Conservation (phyloP, 495 filamentous ascomycete species). For the Aspergillus steynii region DNA sequence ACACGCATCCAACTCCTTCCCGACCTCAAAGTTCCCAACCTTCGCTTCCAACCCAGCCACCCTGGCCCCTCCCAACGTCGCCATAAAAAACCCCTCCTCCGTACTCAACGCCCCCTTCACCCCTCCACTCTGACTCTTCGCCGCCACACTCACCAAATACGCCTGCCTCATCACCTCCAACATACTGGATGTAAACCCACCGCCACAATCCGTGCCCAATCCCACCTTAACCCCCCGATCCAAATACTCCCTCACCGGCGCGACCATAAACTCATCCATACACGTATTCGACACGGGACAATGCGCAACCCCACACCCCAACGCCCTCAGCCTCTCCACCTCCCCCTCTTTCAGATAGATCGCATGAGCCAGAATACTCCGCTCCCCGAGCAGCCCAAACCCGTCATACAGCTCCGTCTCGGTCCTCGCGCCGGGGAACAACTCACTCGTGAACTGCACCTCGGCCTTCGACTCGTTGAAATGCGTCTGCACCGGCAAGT, state of each 20-base stretch:
- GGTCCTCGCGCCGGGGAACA: conserved; percentile 53
- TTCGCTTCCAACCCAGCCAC: conserved; percentile 56
- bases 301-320: conserved; percentile 59
- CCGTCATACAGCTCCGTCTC: conserved; percentile 58
- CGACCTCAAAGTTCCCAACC: conserved; percentile 59
- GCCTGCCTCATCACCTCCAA: conserved; percentile 59
- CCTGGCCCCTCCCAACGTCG: conserved; percentile 62
- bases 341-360: conserved; percentile 59
- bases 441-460: conserved; percentile 46
- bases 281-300: conserved; percentile 67
- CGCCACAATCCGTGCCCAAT: conserved; percentile 66
- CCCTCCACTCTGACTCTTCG: conserved; percentile 49
- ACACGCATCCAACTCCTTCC: conserved; percentile 67
- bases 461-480: conserved; percentile 63
- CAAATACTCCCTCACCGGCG: conserved; percentile 57
- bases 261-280: conserved; percentile 61
- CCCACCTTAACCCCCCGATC: conserved; percentile 62
- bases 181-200: conserved; percentile 62
- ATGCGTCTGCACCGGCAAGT: conserved; percentile 63
- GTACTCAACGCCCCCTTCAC: conserved; percentile 49
- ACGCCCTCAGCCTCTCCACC: conserved; percentile 42
- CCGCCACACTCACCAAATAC: conserved; percentile 60
- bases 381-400: conserved; percentile 52
- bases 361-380: conserved; percentile 65
- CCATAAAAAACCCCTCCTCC: conserved; percentile 59